phyloP scores from a whole-genome alignment of 179 eudicot species.

The Vitellaria paradoxa region DNA sequence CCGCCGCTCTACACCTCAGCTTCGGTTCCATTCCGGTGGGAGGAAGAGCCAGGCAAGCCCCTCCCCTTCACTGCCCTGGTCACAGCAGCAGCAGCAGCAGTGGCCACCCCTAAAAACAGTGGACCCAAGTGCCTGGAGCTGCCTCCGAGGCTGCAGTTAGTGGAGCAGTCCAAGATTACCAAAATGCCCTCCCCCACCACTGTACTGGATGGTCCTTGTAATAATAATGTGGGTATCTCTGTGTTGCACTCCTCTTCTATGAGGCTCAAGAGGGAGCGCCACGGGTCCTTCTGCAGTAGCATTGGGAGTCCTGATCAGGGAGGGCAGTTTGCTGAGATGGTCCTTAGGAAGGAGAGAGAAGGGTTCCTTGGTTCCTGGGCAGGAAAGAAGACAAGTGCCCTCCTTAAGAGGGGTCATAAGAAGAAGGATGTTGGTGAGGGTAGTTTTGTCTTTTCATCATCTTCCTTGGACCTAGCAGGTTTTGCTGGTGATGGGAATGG shows the following conservation, averaged over 20 bases:
- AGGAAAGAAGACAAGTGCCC: conserved; percentile 6
- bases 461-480: not conserved
- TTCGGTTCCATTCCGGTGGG: conserved; percentile 76
- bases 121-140: conserved; percentile 35
- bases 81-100: not conserved
- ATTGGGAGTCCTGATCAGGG: conserved; percentile 36
- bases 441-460: conserved; percentile 23
- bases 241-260: conserved; percentile 34
- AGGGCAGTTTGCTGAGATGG: conserved; percentile 24
- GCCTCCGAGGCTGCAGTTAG: conserved; percentile 52
- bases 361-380: conserved; percentile 40
- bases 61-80: conserved; percentile 44
- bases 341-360: conserved; percentile 6
- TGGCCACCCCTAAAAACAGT: not conserved
- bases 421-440: conserved; percentile 16
- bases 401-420: not conserved
- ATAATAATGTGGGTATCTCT: conserved; percentile 19
- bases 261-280: conserved; percentile 29
- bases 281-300: conserved; percentile 28
- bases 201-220: conserved; percentile 51
- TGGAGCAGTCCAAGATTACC: conserved; percentile 24
- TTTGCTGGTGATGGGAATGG: conserved; percentile 9
- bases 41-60: conserved; percentile 75
- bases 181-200: conserved; percentile 75
- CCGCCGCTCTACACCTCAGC: conserved; percentile 56